These are phyloP conservation scores for Aspergillus intermedius DNA, from an alignment of 2,329 filamentous ascomycete species.

Conservation along the genomic window DNA sequence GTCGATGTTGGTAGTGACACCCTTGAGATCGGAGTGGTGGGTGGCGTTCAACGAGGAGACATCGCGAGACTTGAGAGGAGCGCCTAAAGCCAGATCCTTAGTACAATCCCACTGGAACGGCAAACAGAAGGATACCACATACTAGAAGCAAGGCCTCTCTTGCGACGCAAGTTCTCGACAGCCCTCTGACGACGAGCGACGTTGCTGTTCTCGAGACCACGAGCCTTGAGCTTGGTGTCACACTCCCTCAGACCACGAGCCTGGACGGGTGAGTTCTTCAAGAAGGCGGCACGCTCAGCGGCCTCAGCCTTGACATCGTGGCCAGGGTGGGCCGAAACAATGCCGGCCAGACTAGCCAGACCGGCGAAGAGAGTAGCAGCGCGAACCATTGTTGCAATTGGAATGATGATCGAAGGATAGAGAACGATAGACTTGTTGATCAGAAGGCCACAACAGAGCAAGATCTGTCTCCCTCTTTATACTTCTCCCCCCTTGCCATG, in stretches of 20 bases:
- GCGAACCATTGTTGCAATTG: background rate
- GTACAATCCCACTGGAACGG: background rate
- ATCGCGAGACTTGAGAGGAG: conserved; percentile 26
- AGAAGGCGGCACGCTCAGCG: conserved; percentile 44
- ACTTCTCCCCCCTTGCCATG: background rate
- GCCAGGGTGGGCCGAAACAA: conserved; percentile 42
- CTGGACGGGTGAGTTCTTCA: conserved; percentile 33
- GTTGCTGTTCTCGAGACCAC: conserved; percentile 42
- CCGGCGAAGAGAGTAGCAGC: conserved; percentile 15
- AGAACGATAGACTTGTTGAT: no score
- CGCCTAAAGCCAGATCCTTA: conserved; percentile 6
- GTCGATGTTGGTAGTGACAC: conserved; percentile 16
- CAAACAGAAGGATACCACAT: background rate
- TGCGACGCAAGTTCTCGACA: conserved; percentile 38
- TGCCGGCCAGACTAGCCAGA: conserved; percentile 18
- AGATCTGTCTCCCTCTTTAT: background rate
- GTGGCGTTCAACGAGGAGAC: conserved; percentile 29
- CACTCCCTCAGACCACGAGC: conserved; percentile 43
- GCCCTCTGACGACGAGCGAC: conserved; percentile 40
- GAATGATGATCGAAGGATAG: no score
- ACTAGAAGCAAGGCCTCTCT: conserved; percentile 29
- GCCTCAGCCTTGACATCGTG: conserved; percentile 46
- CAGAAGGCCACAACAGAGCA: no score
- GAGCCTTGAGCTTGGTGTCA: conserved; percentile 40
- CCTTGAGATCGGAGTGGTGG: conserved; percentile 33